Percentiles rank a stretch among this genome's conserved stretches.
Conservation (phyloP, 148 eudicot genomes). For the Heliamphora exappendiculata region DNA sequence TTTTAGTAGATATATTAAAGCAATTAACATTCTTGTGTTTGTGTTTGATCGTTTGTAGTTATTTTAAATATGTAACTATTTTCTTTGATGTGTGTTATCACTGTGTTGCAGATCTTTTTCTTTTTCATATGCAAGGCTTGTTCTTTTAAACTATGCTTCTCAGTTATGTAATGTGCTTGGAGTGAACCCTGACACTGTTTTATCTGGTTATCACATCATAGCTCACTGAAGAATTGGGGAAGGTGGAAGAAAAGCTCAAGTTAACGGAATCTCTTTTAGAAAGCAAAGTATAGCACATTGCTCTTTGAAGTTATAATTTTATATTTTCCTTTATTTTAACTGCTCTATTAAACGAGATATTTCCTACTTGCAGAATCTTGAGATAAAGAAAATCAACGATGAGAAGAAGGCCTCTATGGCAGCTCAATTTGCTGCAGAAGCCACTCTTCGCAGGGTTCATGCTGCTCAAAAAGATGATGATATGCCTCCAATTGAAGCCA, state of each 20-base stretch:
- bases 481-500: slow-evolving; percentile 88
- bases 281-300: slow-evolving; percentile 42
- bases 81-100: slow-evolving; percentile 1
- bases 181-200: slow-evolving; percentile 8
- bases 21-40: background rate
- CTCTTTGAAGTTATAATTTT: slow-evolving; percentile 2
- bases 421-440: slow-evolving; percentile 88
- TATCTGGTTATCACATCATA: slow-evolving; percentile 17
- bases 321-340: background rate
- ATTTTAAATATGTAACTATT: background rate
- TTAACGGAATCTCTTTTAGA: slow-evolving; percentile 61
- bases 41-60: background rate
- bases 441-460: slow-evolving; percentile 76
- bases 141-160: background rate
- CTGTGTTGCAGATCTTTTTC: background rate
- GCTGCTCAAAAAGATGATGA: slow-evolving; percentile 86
- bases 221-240: slow-evolving; percentile 66
- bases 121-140: background rate
- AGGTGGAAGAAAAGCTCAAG: slow-evolving; percentile 68
- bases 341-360: slow-evolving; percentile 1
- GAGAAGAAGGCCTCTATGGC: slow-evolving; percentile 85
- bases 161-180: background rate
- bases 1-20: background rate
- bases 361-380: slow-evolving; percentile 51
- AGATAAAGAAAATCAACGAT: slow-evolving; percentile 73